A percentile compares a stretch with the other conserved stretches of the same genome.
Conservation (phyloP, 2,329 filamentous ascomycete genomes). For the Cercospora zeina region DNA sequence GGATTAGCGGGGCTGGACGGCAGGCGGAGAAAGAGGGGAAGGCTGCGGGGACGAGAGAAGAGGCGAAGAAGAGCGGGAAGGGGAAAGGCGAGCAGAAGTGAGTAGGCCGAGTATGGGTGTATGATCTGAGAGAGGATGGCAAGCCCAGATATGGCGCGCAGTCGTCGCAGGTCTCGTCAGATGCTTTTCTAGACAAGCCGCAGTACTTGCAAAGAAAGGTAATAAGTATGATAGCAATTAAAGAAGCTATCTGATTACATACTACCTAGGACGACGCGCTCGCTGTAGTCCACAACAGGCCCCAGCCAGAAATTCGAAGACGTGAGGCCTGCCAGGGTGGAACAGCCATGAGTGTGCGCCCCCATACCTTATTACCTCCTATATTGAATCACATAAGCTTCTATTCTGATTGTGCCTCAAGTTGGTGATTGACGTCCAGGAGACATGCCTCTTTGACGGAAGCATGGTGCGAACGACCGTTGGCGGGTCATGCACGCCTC, state of each 20-base stretch:
- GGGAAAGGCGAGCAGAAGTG: slow-evolving; percentile 42
- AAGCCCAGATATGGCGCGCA: no score
- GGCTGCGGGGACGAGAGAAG: slow-evolving; percentile 45
- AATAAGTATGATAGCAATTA: no score
- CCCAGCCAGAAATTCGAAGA: no score
- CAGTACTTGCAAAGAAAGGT: no score
- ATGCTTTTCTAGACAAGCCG: no score
- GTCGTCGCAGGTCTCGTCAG: no score
- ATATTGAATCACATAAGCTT: background rate
- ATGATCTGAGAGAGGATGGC: background rate
- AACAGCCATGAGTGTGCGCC: no score
- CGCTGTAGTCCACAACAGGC: no score
- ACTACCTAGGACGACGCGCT: no score
- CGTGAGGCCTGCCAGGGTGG: no score
- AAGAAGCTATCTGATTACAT: no score
- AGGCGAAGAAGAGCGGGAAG: slow-evolving; percentile 42
- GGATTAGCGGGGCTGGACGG: slow-evolving; percentile 53
- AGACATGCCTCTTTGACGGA: background rate
- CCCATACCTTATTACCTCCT: background rate
- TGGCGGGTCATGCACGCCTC: background rate
- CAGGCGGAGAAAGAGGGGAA: slow-evolving; percentile 44
- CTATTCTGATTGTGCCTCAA: background rate
- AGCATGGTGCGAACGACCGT: background rate
- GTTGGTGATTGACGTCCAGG: background rate
- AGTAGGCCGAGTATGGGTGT: background rate